phyloP scores from a whole-genome alignment of 805 yeast species.

The Candida railenensis region DNA sequence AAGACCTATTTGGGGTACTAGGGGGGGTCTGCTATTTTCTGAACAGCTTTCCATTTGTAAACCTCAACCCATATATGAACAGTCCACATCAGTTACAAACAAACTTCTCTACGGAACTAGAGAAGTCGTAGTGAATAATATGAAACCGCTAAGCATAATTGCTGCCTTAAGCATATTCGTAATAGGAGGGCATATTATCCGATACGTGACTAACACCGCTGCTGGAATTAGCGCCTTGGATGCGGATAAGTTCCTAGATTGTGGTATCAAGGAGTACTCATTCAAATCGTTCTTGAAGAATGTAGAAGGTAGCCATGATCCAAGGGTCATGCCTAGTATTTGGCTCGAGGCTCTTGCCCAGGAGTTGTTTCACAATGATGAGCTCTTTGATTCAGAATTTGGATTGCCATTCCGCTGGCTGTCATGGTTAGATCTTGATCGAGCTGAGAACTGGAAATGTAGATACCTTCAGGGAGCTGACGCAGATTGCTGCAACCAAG shows the following conservation, averaged over 20 bases:
- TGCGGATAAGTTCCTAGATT: background rate
- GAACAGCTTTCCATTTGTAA: too few species aligned
- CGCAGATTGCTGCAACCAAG: constrained; percentile 1
- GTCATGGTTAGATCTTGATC: constrained; percentile 18
- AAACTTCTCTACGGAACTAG: too few species aligned
- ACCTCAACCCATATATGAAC: too few species aligned
- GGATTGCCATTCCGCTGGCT: constrained; percentile 32
- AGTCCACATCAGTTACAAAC: too few species aligned
- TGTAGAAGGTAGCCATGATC: constrained; percentile 17
- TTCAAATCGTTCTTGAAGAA: background rate
- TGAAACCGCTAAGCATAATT: background rate
- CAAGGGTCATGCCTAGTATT: constrained; percentile 28
- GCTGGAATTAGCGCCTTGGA: background rate
- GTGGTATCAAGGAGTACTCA: background rate
- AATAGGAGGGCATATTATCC: background rate
- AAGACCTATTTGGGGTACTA: background rate
- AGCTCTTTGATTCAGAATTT: constrained; percentile 19
- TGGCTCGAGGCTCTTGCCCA: constrained; percentile 13
- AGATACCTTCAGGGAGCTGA: background rate
- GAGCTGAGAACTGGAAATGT: background rate
- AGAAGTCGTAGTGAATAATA: too few species aligned
- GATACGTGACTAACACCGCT: background rate
- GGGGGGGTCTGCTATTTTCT: too few species aligned
- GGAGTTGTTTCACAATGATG: constrained; percentile 5
- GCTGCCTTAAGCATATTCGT: background rate